Base-by-base conservation (phyloP, 2,329 filamentous ascomycete species). In the Pseudopithomyces chartarum region DNA sequence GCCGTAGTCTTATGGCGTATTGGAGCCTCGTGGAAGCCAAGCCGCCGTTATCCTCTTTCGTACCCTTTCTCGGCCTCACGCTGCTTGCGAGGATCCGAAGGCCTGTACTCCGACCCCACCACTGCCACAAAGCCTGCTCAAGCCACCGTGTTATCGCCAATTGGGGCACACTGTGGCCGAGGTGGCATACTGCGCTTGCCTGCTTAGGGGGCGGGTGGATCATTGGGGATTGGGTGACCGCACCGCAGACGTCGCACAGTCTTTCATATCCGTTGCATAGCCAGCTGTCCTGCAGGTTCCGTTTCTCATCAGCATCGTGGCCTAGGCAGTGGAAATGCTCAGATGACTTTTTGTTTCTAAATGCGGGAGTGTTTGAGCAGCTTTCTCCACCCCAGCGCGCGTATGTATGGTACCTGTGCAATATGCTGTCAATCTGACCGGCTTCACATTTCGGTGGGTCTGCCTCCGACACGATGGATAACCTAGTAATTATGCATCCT, bases 21-120 rank as follows among this genome's bases (percentile, higher is more conserved):
- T 46, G 54, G 62, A 56, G 55, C 44, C 36, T 56, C 59, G 56
- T 60, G 52, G 34, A 26, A 55, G 60, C 60, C 60, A 65, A 54
- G 58, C 12, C 52, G 44, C 44, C 20, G 23, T 49, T 49, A 34
- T 12, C 52, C 34, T 10, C 22, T 49, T 54, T 45, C 11, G 52
- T 38, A 32, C 13, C 34, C 3, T 45, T 50, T 23, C 38, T 39
- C 47, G 47, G 34, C 22, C 34, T 50, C 47, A 39, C 20, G 34
- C 34, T 39, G 47, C 20, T 20, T 50, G 33, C 34, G 47, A 50
- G 47, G 47, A 50, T 50, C 47, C 47, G 34, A 40, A 32, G 22
- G 17, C 34, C 47, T 40, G 46, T 47, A 17, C 29, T 47, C 29
- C 44, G n/a, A 47, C 44, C 44, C 44, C 45, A 48, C 45, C 45